phyloP scores from a whole-genome alignment of 306 rosid species.

The Gastrolobium bilobum region DNA sequence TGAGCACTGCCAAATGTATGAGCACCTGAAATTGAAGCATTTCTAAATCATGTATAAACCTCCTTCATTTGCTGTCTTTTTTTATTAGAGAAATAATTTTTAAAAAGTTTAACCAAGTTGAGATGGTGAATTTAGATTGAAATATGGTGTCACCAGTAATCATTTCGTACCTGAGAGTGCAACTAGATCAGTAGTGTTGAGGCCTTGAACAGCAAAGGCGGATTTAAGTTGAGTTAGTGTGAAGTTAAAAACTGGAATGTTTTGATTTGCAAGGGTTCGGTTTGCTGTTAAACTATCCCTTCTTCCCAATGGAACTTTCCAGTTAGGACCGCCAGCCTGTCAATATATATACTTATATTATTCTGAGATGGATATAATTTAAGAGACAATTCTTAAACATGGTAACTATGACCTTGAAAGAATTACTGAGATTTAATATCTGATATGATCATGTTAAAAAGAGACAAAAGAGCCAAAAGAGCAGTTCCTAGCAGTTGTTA shows the following conservation, averaged over 20 bases:
- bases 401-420: too few relatives aligned
- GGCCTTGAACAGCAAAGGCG: slow-evolving; percentile 48
- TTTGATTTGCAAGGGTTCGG: slow-evolving; percentile 29
- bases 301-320: slow-evolving; percentile 64
- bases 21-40: slow-evolving; percentile 49
- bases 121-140: too few relatives aligned
- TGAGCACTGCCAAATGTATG: slow-evolving; percentile 57
- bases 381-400: too few relatives aligned
- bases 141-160: too few relatives aligned
- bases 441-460: too few relatives aligned
- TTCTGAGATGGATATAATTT: too few relatives aligned
- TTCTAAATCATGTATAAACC: not conserved
- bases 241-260: slow-evolving; percentile 54
- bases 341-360: not conserved
- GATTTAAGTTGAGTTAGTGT: slow-evolving; percentile 34
- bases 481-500: too few relatives aligned
- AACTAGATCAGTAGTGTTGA: slow-evolving; percentile 62
- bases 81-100: too few relatives aligned
- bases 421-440: too few relatives aligned
- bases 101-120: too few relatives aligned
- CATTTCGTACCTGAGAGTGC: slow-evolving; percentile 55
- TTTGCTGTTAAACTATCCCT: slow-evolving; percentile 62
- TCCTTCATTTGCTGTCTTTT: too few relatives aligned
- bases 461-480: too few relatives aligned
- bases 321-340: slow-evolving; percentile 52